phyloP scores from a whole-genome alignment of 2,329 filamentous ascomycete genomes.

The Dactylonectria macrodidyma region DNA sequence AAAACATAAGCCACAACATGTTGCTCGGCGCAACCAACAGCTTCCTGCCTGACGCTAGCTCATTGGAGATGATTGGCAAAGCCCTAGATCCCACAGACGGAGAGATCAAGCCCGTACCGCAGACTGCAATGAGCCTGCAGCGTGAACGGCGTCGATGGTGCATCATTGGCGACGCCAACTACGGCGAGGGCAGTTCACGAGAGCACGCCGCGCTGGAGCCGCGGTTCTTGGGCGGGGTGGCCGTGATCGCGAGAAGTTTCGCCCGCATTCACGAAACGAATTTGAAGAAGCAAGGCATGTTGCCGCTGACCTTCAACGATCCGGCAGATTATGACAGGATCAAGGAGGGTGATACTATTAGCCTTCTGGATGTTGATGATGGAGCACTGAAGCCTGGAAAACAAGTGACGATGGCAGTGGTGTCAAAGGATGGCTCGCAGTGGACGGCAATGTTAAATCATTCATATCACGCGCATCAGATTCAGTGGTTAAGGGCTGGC shows the following conservation, averaged over 20 bases:
- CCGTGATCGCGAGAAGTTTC: slow-evolving; percentile 86
- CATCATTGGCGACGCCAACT: slow-evolving; percentile 65
- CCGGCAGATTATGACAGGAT: slow-evolving; percentile 85
- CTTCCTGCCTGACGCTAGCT: slow-evolving; percentile 42
- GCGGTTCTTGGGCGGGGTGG: slow-evolving; percentile 84
- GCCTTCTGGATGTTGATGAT: slow-evolving; percentile 26
- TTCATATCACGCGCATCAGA: slow-evolving; percentile 30
- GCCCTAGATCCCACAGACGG: slow-evolving; percentile 41
- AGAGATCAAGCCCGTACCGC: slow-evolving; percentile 42
- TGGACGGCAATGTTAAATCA: slow-evolving; percentile 34
- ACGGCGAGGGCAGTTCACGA: slow-evolving; percentile 88
- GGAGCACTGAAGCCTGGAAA: slow-evolving; percentile 19
- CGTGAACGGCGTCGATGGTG: slow-evolving; percentile 45
- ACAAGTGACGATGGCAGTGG: slow-evolving; percentile 31
- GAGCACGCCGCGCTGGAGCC: slow-evolving; percentile 92
- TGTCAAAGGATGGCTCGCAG: not conserved
- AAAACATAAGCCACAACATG: slow-evolving; percentile 56
- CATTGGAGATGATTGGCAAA: slow-evolving; percentile 45
- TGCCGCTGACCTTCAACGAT: slow-evolving; percentile 76
- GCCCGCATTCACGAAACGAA: slow-evolving; percentile 95
- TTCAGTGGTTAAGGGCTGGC: slow-evolving; percentile 30
- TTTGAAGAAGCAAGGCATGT: slow-evolving; percentile 83
- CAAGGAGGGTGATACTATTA: slow-evolving; percentile 22
- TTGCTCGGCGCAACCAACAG: slow-evolving; percentile 53
- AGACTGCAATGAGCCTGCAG: slow-evolving; percentile 47